Evolutionary conservation across 139 green algal species (phyloP).

Genomic region (Chlorella sp.): DNA sequence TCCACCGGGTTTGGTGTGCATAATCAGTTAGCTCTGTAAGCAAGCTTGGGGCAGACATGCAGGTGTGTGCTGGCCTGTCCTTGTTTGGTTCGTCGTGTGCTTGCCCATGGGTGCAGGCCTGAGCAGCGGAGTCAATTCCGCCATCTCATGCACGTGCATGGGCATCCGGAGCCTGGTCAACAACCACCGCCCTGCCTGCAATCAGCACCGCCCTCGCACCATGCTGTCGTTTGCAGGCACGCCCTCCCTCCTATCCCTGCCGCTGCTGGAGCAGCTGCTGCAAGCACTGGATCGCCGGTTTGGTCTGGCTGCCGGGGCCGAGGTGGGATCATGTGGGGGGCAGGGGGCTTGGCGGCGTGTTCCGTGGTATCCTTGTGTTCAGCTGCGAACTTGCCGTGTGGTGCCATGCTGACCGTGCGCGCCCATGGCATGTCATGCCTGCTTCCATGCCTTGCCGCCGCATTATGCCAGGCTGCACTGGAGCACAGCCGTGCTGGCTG

Average conservation of each 20-base stretch:
- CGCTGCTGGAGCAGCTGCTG: conserved; percentile 75
- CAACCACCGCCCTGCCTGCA: not conserved
- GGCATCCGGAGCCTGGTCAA: not conserved
- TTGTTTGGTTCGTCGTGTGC: not conserved
- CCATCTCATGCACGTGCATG: no score
- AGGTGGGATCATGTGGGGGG: conserved; percentile 70
- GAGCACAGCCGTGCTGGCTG: no score
- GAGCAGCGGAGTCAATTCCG: no score
- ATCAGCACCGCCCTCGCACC: not conserved
- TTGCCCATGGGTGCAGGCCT: conserved; percentile 9
- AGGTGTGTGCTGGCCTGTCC: not conserved
- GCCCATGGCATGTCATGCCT: no score
- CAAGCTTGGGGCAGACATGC: not conserved
- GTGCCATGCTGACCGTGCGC: no score
- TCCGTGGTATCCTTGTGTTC: no score
- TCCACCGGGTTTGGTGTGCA: no score
- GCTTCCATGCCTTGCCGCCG: no score
- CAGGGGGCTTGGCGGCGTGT: no score
- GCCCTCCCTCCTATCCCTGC: conserved; percentile 86
- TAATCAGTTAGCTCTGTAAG: no score
- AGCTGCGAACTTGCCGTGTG: no score
- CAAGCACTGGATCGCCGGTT: conserved; percentile 56
- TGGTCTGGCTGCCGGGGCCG: conserved; percentile 73
- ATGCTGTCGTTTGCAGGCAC: conserved; percentile 58
- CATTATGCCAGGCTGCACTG: no score